Evolutionary conservation across 169 alveolate species (phyloP).

Genomic region (Fabrea salina): DNA sequence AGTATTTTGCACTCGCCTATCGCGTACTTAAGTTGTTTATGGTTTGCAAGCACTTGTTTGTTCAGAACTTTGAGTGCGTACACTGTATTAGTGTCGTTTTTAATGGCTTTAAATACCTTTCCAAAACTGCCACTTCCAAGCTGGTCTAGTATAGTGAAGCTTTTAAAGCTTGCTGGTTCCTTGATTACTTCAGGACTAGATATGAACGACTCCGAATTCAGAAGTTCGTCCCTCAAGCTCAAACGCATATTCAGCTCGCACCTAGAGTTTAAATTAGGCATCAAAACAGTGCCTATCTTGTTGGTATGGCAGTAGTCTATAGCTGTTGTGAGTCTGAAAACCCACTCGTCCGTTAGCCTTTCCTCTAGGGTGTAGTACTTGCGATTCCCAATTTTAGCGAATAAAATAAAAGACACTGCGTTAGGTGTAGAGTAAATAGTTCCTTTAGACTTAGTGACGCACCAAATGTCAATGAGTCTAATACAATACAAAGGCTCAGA

Average conservation of each 20-base stretch:
- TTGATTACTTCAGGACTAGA: too few species aligned
- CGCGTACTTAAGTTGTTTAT: constrained; percentile 44
- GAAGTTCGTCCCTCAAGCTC: background rate
- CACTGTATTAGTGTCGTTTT: constrained; percentile 37
- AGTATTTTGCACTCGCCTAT: constrained; percentile 46
- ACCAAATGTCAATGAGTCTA: constrained; percentile 3
- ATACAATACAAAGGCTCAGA: background rate
- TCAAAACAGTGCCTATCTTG: background rate
- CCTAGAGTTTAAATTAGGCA: too few species aligned
- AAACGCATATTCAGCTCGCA: too few species aligned
- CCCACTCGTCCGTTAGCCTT: background rate
- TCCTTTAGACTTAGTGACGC: background rate
- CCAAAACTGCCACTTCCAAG: constrained; percentile 47
- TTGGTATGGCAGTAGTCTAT: constrained; percentile 13
- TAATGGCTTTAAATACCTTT: constrained; percentile 46
- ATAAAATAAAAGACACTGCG: constrained; percentile 13
- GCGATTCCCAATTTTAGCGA: background rate
- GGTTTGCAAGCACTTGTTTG: constrained; percentile 44
- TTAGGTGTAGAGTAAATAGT: background rate
- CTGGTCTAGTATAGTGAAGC: constrained; percentile 21
- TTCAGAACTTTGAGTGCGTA: constrained; percentile 50
- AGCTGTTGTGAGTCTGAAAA: background rate
- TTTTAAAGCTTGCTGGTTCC: constrained; percentile 21
- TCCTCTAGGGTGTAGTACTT: background rate
- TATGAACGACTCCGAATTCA: too few species aligned